These are phyloP conservation scores for Zelopaecilomyces penicillatus DNA, from an alignment of 2,329 filamentous ascomycete genomes.

Conservation along the genomic window DNA sequence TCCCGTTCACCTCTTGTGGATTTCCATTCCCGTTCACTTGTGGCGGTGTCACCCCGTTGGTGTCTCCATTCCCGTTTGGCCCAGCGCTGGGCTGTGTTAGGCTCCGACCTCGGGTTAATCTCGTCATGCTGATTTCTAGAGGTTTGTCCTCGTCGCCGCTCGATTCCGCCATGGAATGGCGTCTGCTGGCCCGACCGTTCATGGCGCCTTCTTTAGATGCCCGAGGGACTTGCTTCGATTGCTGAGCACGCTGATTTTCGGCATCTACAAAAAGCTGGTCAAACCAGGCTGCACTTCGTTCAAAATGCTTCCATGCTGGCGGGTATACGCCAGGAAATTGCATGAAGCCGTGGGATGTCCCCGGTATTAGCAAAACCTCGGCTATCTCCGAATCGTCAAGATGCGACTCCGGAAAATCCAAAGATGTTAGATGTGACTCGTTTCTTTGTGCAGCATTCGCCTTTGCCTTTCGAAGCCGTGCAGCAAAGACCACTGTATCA, in stretches of 20 bases:
- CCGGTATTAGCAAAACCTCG: conserved; percentile 77
- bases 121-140: conserved; percentile 68
- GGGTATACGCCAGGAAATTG: conserved; percentile 86
- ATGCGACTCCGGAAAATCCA: conserved; percentile 7
- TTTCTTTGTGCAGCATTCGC: conserved; percentile 32
- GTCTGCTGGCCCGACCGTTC: conserved; percentile 14
- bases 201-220: conserved; percentile 2
- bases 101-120: conserved; percentile 28
- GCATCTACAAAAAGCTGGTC: conserved; percentile 60
- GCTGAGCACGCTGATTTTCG: conserved; percentile 28
- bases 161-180: conserved; percentile 41
- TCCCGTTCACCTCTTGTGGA: conserved; percentile 12
- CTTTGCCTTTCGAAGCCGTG: conserved; percentile 74
- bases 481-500: conserved; percentile 94
- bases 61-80: conserved; percentile 12
- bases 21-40: conserved; percentile 2
- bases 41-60: conserved; percentile 7
- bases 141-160: conserved; percentile 74
- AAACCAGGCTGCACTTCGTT: conserved; percentile 73
- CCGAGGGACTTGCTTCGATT: conserved; percentile 9
- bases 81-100: conserved; percentile 13
- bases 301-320: conserved; percentile 81
- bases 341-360: conserved; percentile 87
- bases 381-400: conserved; percentile 36
- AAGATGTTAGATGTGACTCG: conserved; percentile 6